Base-by-base conservation (phyloP, 2,329 filamentous ascomycete genomes). In the Alternaria alternata region DNA sequence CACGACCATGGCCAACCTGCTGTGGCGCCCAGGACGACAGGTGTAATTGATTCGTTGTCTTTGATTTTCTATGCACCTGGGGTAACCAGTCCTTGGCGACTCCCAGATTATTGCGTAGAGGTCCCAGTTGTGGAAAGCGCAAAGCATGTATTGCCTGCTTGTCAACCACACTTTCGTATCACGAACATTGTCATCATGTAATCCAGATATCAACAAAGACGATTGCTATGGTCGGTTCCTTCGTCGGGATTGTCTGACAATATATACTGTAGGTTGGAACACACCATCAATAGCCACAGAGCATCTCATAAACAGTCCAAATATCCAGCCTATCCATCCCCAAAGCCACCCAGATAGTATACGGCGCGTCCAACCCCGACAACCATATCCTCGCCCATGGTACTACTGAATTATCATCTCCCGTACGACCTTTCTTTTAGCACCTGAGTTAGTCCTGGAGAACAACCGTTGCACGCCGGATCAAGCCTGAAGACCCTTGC, bases 401-500 rank as follows among this genome's bases (percentile, higher is more conserved):
- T 22, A 24, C 16, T 32, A 30, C 12, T 18, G 18, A 46, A 18
- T 2, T n/a, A 14, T 24, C 18, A 12, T 39, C 24, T 26, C 32
- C 38, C 18, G 30, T 36, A 49, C 30, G 30, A 49, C 39, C 22
- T 18, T 32, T 18, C 12, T 28, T 51, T 9, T 18, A 55, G 30
- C 52, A 28, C 28, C 34, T 20, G 24, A 52, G 22, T 20, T 26
- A 36, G 41, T 42, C 22, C 26, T 24, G 22, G 36, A 38, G 7
- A 8, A 39, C 5, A 4, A 34, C 20, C 11, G 1, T 34, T 28
- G 11, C 18, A 22, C 16, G 26, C 43, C 11, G 18, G n/a, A 42
- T 51, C 44, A 64, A 36, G 62, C 62, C 38, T 64, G 62, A n/a
- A 62, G 54, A 34, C 58, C 61, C 47, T 54, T 62, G 47, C 62